A percentile compares a stretch with the other conserved stretches of the same genome.
phyloP scores from a whole-genome alignment of 1,284 basidiomycete species.

The Fistulinella cinereoalba region DNA sequence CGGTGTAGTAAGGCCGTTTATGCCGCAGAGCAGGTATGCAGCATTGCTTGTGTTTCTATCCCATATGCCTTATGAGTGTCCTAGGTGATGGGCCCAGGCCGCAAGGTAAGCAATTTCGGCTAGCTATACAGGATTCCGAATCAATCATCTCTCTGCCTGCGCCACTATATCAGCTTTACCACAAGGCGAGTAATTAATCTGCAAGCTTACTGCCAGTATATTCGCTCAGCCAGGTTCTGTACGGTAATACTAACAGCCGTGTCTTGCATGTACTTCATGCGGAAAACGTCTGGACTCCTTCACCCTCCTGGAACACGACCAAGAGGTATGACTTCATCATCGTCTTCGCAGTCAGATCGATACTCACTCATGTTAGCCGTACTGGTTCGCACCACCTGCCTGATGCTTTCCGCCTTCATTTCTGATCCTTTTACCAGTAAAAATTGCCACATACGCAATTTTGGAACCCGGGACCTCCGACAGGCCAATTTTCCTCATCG shows the following conservation, averaged over 20 bases:
- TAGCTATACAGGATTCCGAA: constrained; percentile 4
- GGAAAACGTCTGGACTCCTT: constrained; percentile 72
- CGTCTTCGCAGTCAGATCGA: constrained; percentile 6
- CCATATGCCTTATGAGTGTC: constrained; percentile 12
- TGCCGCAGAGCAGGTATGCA: constrained; percentile 72
- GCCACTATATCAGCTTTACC: constrained; percentile 58
- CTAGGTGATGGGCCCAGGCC: constrained; percentile 75
- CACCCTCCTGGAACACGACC: constrained; percentile 71
- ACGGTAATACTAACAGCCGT: constrained; percentile 42
- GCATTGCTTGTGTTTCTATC: not conserved
- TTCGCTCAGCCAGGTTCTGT: constrained; percentile 6
- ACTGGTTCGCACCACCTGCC: constrained; percentile 25
- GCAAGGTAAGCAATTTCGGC: constrained; percentile 54
- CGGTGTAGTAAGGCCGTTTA: constrained; percentile 69
- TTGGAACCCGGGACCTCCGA: constrained; percentile 70
- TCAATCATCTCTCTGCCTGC: constrained; percentile 6
- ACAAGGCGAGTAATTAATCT: constrained; percentile 54
- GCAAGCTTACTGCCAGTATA: not conserved
- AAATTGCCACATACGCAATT: constrained; percentile 67
- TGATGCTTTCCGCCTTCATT: not conserved
- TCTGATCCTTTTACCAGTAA: constrained; percentile 48
- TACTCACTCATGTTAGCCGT: constrained; percentile 20
- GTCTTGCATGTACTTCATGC: constrained; percentile 67
- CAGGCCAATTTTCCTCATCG: constrained; percentile 66
- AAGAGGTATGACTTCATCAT: constrained; percentile 50